Conservation (phyloP, 106 monocot species). For the Acorus gramineus region DNA sequence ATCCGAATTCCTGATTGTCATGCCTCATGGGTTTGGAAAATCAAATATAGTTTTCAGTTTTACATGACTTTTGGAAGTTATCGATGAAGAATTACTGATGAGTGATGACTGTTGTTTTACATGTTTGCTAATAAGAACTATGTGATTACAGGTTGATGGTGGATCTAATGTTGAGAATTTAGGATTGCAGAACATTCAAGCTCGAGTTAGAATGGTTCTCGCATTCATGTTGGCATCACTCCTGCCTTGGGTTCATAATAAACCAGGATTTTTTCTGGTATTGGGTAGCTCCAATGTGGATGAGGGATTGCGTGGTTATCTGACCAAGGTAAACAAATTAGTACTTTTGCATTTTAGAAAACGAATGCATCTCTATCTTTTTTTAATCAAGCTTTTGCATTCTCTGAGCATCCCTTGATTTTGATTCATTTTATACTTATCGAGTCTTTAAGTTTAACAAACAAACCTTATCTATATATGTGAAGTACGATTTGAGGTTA, state of each 20-base stretch:
- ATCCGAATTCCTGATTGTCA: too few relatives aligned
- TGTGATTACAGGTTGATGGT: slow-evolving; percentile 76
- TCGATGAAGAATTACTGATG: too few relatives aligned
- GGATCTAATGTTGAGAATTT: slow-evolving; percentile 89
- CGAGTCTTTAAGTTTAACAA: too few relatives aligned
- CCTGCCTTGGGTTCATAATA: slow-evolving; percentile 95
- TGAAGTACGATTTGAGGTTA: too few relatives aligned
- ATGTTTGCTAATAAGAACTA: too few relatives aligned
- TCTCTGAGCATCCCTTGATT: not conserved
- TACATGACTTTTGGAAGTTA: too few relatives aligned
- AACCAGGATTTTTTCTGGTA: slow-evolving; percentile 91
- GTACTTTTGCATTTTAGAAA: too few relatives aligned
- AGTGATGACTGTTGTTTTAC: not conserved
- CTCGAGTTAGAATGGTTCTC: slow-evolving; percentile 91
- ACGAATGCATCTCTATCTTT: too few relatives aligned
- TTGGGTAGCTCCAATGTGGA: slow-evolving; percentile 97
- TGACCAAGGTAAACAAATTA: slow-evolving; percentile 71
- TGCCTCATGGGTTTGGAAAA: too few relatives aligned
- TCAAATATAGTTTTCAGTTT: too few relatives aligned
- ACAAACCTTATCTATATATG: too few relatives aligned
- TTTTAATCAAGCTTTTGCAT: not conserved
- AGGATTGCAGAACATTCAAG: slow-evolving; percentile 97
- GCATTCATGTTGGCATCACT: slow-evolving; percentile 98
- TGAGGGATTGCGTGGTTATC: slow-evolving; percentile 96
- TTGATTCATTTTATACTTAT: not conserved